A percentile compares a stretch with the other conserved stretches of the same genome.
phyloP scores from a whole-genome alignment of 2,329 filamentous ascomycete species.

The Torrubiella hemipterigena region DNA sequence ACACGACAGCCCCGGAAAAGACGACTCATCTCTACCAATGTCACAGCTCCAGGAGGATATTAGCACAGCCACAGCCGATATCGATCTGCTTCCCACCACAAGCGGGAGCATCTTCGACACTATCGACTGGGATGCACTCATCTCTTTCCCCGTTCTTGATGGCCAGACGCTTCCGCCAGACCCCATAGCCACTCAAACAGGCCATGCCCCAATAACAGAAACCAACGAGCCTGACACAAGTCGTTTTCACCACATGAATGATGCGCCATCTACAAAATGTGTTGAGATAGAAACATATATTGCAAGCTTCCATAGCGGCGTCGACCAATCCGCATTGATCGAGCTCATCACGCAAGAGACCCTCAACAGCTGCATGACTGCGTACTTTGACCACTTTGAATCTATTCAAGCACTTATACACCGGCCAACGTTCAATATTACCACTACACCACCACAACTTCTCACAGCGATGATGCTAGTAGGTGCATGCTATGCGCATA shows the following conservation, averaged over 20 bases:
- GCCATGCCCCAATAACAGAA: not conserved
- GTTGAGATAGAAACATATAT: not conserved
- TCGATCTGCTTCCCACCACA: not conserved
- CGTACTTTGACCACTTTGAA: not conserved
- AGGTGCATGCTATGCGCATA: not conserved
- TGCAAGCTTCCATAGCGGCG: not conserved
- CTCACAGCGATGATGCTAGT: not conserved
- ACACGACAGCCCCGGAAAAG: not conserved
- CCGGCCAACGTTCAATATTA: not conserved
- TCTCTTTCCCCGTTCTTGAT: not conserved
- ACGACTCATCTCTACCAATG: no score
- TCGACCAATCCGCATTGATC: not conserved
- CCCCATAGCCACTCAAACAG: not conserved
- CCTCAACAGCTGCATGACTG: not conserved
- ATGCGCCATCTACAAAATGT: not conserved
- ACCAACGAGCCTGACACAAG: no score
- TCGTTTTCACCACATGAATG: not conserved
- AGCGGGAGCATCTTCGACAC: not conserved
- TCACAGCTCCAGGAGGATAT: no score
- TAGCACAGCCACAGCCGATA: no score
- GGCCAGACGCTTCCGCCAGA: not conserved
- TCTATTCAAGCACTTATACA: not conserved
- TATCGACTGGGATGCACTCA: not conserved
- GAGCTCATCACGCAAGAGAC: not conserved
- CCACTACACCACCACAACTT: not conserved